Conservation (phyloP, 2,329 filamentous ascomycete genomes). For the Sporothrix brasiliensis region DNA sequence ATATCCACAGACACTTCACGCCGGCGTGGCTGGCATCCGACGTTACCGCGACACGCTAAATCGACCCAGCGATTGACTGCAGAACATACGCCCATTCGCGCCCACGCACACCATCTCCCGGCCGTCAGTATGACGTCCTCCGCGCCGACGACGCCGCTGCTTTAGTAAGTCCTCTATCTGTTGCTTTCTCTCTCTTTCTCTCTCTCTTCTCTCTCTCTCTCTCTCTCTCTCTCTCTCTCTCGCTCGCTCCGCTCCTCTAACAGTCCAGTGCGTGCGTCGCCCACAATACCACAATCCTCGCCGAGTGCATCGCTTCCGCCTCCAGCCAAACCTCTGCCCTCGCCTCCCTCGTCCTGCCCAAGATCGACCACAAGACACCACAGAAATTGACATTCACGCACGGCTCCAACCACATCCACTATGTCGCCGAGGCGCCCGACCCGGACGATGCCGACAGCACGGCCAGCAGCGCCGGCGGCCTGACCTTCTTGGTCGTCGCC, state of each 20-base stretch:
- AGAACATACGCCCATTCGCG: background rate
- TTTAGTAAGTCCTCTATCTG: constrained; percentile 33
- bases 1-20: background rate
- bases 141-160: constrained; percentile 32
- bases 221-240: background rate
- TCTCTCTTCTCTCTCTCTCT: background rate
- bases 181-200: constrained; percentile 11
- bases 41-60: background rate
- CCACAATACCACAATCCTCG: constrained; percentile 87
- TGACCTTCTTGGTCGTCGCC: constrained; percentile 91
- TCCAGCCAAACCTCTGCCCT: constrained; percentile 82
- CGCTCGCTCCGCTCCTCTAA: background rate
- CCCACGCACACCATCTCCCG: background rate
- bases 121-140: constrained; percentile 26
- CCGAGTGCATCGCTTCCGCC: constrained; percentile 87
- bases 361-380: constrained; percentile 77
- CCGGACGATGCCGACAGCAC: constrained; percentile 64
- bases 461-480: constrained; percentile 62
- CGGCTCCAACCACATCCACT: constrained; percentile 90
- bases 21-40: background rate
- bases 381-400: constrained; percentile 96
- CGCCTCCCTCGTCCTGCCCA: constrained; percentile 91
- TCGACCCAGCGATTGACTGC: background rate
- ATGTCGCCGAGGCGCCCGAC: constrained; percentile 80
- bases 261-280: constrained; percentile 81